Conservation (phyloP, 2,329 filamentous ascomycete species). For the Uncinocarpus reesii region DNA sequence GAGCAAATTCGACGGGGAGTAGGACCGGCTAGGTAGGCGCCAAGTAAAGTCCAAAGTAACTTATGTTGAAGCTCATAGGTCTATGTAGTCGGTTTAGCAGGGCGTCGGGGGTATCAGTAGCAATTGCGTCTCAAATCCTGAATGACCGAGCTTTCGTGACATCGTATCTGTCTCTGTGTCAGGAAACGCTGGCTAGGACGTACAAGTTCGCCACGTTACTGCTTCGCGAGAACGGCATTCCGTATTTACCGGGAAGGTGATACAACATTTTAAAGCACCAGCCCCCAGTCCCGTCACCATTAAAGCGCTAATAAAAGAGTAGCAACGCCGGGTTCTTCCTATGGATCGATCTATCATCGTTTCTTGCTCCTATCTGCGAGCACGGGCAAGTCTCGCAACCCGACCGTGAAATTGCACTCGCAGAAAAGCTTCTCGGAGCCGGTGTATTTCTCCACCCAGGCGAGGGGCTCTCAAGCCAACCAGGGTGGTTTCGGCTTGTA, state of each 20-base stretch:
- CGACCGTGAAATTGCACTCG: conserved; percentile 38
- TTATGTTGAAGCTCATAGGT: not conserved
- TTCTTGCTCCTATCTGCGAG: conserved; percentile 24
- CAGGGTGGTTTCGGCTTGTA: conserved; percentile 47
- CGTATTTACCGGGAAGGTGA: conserved; percentile 29
- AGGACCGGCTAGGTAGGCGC: conserved; percentile 4
- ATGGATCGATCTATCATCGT: conserved; percentile 43
- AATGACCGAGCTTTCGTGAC: conserved; percentile 10
- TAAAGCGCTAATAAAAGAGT: not conserved
- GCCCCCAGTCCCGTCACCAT: not conserved
- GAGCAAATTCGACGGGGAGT: conserved; percentile 1
- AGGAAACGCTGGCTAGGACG: conserved; percentile 19
- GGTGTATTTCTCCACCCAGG: conserved; percentile 45
- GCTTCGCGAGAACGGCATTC: conserved; percentile 31
- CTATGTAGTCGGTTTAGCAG: conserved; percentile 7
- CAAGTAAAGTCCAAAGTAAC: not conserved
- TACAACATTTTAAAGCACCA: not conserved
- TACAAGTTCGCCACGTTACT: conserved; percentile 26
- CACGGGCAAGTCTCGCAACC: conserved; percentile 20
- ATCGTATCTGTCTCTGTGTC: conserved; percentile 21
- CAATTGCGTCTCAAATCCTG: conserved; percentile 9
- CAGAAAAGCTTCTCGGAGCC: conserved; percentile 35
- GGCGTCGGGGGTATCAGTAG: conserved; percentile 3
- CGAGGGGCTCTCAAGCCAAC: conserved; percentile 36
- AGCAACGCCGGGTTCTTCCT: conserved; percentile 50